Base-by-base conservation (phyloP, 2,329 filamentous ascomycete species). In the Pseudocercospora vitis region DNA sequence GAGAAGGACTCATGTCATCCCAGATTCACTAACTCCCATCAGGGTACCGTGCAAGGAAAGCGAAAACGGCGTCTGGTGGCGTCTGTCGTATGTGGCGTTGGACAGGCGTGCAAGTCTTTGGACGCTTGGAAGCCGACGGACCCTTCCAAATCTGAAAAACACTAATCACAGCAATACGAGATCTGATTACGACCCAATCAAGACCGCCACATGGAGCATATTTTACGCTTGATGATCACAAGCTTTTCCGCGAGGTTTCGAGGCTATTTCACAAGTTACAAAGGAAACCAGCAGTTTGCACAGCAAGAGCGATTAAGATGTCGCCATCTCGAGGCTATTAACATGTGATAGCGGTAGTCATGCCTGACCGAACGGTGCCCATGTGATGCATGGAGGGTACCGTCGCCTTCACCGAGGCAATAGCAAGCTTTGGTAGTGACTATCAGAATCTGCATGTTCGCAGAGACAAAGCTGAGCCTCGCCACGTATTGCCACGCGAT, bases 231-330 rank as follows among this genome's bases (percentile, higher is more conserved):
- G 37, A 7, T 26, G 37, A 7, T 26, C 24, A 23, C 24, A 42
- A 26, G 37, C 37, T 42, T 42, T 21, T 42, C 37, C 37, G 7
- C 19, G 37, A 42, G 19, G 37, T n/a, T n/a, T n/a, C n/a, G n/a
- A n/a, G n/a, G n/a, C n/a, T n/a, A n/a, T n/a, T n/a, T n/a, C n/a
- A n/a, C n/a, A n/a, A n/a, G n/a, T n/a, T n/a, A n/a, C n/a, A n/a
- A n/a, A n/a, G n/a, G n/a, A n/a, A n/a, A n/a, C n/a, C n/a, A n/a
- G n/a, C n/a, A n/a, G n/a, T n/a, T n/a, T n/a, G n/a, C n/a, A n/a
- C n/a, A n/a, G n/a, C n/a, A n/a, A n/a, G n/a, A n/a, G n/a, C n/a
- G n/a, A n/a, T n/a, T n/a, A n/a, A n/a, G n/a, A n/a, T n/a, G n/a
- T n/a, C n/a, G n/a, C n/a, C n/a, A n/a, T n/a, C n/a, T n/a, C n/a